These are phyloP conservation scores for Aspergillus neoniger DNA, from an alignment of 2,329 filamentous ascomycete genomes.

Conservation along the genomic window DNA sequence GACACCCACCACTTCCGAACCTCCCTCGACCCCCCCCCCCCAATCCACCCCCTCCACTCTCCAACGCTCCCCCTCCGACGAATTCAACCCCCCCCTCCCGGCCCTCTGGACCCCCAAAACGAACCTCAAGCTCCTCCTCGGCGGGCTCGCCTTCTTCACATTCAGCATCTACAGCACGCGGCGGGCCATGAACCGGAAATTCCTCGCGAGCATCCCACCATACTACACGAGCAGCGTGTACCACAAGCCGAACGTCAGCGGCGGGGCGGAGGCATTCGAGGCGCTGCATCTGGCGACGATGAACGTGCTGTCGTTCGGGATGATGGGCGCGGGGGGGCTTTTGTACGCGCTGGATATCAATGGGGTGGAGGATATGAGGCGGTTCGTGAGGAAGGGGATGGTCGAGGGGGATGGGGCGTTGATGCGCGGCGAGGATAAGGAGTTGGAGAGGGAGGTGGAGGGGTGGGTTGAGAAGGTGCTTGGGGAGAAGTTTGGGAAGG, in stretches of 20 bases:
- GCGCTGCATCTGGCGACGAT: conserved; percentile 84
- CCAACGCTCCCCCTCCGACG: not conserved
- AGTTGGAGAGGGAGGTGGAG: conserved; percentile 56
- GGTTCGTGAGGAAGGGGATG: conserved; percentile 59
- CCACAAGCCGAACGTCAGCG: conserved; percentile 55
- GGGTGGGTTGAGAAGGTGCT: conserved; percentile 52
- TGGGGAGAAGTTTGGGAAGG: conserved; percentile 50
- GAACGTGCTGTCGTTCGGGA: conserved; percentile 74
- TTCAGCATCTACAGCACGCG: conserved; percentile 72
- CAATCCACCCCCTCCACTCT: conserved; percentile 13
- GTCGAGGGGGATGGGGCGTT: conserved; percentile 58
- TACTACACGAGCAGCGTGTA: conserved; percentile 63
- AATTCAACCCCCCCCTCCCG: conserved; percentile 14
- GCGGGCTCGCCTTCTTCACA: conserved; percentile 73
- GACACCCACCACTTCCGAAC: conserved; percentile 1
- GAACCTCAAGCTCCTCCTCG: conserved; percentile 62
- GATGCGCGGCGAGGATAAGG: not conserved
- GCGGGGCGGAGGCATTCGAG: conserved; percentile 73
- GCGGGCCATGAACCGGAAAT: conserved; percentile 64
- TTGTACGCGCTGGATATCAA: conserved; percentile 78
- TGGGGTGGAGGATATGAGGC: conserved; percentile 64
- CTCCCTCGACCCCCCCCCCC: conserved; percentile 16
- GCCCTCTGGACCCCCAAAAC: conserved; percentile 25
- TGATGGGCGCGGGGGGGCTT: conserved; percentile 72
- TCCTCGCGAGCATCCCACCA: conserved; percentile 63